Conservation (phyloP, 2,329 filamentous ascomycete species). For the Paraphoma chrysanthemicola region DNA sequence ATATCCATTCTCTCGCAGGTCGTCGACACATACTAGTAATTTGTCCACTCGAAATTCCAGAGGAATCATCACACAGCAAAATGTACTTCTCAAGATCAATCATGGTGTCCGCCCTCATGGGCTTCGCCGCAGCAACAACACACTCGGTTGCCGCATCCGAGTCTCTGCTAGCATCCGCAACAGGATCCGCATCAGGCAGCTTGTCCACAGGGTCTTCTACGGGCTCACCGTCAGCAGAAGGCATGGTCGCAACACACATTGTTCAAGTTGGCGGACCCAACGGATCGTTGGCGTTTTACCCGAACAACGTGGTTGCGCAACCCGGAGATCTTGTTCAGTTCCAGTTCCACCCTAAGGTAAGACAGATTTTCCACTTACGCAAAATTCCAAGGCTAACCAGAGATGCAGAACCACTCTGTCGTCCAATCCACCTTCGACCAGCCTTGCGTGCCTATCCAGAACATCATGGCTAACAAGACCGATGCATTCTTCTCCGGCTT, state of each 20-base stretch:
- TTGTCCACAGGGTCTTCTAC: conserved; percentile 12
- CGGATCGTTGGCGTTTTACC: conserved; percentile 66
- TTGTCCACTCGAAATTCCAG: conserved; percentile 24
- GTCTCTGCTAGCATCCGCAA: conserved; percentile 11
- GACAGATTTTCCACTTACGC: neutral
- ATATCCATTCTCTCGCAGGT: conserved; percentile 31
- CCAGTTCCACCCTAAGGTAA: conserved; percentile 58
- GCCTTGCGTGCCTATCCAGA: conserved; percentile 69
- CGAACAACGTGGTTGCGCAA: conserved; percentile 69
- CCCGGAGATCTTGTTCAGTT: conserved; percentile 64
- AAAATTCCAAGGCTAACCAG: conserved; percentile 10
- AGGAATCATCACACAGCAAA: conserved; percentile 19
- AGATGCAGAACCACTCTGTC: conserved; percentile 72
- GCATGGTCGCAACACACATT: conserved; percentile 57
- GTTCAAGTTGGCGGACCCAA: conserved; percentile 68
- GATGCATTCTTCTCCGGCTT: conserved; percentile 70
- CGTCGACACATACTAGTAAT: conserved; percentile 33
- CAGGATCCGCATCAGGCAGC: conserved; percentile 11
- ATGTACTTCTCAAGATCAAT: conserved; percentile 47
- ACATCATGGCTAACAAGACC: conserved; percentile 53
- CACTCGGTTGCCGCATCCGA: conserved; percentile 26
- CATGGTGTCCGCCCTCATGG: conserved; percentile 39
- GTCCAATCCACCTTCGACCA: conserved; percentile 77
- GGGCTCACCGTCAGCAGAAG: conserved; percentile 9
- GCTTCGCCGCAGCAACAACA: conserved; percentile 35